A percentile compares a stretch with the other conserved stretches of the same genome.
Conservation (phyloP, 371 early-diverging fungal genomes). For the Mortierella sp. region DNA sequence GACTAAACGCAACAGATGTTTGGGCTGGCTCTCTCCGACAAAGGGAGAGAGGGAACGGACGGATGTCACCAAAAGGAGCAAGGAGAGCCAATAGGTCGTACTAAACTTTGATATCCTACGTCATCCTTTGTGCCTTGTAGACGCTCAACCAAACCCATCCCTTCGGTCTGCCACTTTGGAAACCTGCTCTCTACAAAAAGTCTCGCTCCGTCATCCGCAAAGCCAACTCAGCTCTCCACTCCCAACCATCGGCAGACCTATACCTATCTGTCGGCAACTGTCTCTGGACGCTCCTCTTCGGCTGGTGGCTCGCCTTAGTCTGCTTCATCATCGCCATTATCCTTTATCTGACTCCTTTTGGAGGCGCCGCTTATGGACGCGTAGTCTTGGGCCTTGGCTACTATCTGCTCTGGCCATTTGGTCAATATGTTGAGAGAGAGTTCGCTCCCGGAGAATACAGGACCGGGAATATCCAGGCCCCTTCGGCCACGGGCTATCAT, state of each 20-base stretch:
- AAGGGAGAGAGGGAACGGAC: no score
- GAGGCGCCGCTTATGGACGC: constrained; percentile 65
- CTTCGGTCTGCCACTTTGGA: constrained; percentile 96
- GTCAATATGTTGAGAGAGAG: constrained; percentile 83
- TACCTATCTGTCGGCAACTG: constrained; percentile 87
- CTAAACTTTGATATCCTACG: no score
- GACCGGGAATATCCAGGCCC: constrained; percentile 18
- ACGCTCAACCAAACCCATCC: constrained; percentile 88
- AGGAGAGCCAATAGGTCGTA: no score
- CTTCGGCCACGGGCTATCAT: not conserved
- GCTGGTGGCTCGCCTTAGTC: constrained; percentile 88
- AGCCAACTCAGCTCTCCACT: constrained; percentile 86
- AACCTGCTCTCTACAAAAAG: constrained; percentile 96
- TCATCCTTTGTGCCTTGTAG: constrained; percentile 44
- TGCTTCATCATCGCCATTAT: constrained; percentile 64
- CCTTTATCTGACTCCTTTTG: constrained; percentile 59
- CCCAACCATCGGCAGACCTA: constrained; percentile 72
- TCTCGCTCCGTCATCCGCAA: constrained; percentile 84
- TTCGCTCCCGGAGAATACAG: constrained; percentile 34
- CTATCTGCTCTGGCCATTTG: constrained; percentile 95
- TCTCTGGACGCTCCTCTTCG: constrained; percentile 86
- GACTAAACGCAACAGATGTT: no score
- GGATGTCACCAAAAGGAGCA: no score
- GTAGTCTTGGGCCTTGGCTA: constrained; percentile 71
- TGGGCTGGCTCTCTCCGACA: no score